phyloP scores from a whole-genome alignment of 2,329 filamentous ascomycete species.

The Penicillium olsonii region DNA sequence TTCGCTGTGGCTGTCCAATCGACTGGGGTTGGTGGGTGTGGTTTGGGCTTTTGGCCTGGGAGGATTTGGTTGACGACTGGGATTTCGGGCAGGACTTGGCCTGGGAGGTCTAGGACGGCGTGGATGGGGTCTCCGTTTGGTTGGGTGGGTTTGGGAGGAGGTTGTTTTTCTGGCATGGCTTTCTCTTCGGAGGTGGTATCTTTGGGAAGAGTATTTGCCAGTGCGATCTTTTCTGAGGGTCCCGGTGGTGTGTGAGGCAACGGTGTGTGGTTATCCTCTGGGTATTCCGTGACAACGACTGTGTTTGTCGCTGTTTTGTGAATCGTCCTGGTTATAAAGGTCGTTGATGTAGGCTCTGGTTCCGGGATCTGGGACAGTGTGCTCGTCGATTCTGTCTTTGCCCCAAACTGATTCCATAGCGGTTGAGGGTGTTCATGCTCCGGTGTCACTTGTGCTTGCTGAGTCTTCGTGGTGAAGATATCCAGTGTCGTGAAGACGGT shows the following conservation, averaged over 20 bases:
- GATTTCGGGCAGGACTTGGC: slow-evolving; percentile 10
- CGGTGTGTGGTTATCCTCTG: neutral
- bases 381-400: neutral
- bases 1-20: slow-evolving; percentile 25
- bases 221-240: neutral
- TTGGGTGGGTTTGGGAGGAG: neutral
- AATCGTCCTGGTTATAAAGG: slow-evolving; percentile 14
- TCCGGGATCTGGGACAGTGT: neutral
- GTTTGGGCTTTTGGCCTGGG: slow-evolving; percentile 7
- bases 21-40: slow-evolving; percentile 4
- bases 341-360: slow-evolving; percentile 11
- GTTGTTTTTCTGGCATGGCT: neutral
- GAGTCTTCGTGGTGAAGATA: neutral
- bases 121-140: neutral
- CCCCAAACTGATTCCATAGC: neutral
- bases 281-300: slow-evolving; percentile 12
- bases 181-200: slow-evolving; percentile 5
- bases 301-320: slow-evolving; percentile 12
- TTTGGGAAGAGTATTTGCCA: slow-evolving; percentile 2
- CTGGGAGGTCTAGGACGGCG: slow-evolving; percentile 6
- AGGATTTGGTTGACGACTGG: slow-evolving; percentile 10
- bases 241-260: neutral
- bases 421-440: neutral
- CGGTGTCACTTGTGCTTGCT: neutral
- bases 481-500: neutral